Conservation (phyloP, 2,329 filamentous ascomycete genomes). For the Penicillium sp. region DNA sequence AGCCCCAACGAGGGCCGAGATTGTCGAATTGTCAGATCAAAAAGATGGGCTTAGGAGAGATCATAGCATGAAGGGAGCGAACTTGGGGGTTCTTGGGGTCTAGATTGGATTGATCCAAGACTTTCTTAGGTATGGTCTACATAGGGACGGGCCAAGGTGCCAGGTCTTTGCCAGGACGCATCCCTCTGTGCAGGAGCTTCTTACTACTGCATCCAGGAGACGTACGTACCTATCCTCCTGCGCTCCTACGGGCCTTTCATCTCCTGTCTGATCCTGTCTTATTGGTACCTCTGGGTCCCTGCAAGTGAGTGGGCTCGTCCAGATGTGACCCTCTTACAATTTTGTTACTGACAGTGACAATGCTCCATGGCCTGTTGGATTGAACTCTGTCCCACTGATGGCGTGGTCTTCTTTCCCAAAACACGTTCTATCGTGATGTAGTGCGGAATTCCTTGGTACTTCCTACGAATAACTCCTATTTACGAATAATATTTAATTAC, state of each 20-base stretch:
- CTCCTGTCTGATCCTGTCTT: background rate
- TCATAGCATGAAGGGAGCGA: slow-evolving; percentile 7
- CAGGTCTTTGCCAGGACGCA: slow-evolving; percentile 11
- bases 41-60: slow-evolving; percentile 4
- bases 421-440: background rate
- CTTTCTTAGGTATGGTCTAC: background rate
- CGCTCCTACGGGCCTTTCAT: slow-evolving; percentile 14
- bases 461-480: no score
- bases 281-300: slow-evolving; percentile 14
- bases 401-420: background rate
- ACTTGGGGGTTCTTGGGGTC: slow-evolving; percentile 12
- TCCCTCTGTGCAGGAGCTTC: slow-evolving; percentile 26
- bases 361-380: slow-evolving; percentile 5
- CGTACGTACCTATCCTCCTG: slow-evolving; percentile 12
- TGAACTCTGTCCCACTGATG: slow-evolving; percentile 2
- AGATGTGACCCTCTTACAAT: slow-evolving; percentile 25
- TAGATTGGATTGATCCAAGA: slow-evolving; percentile 26
- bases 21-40: slow-evolving; percentile 8
- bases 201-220: slow-evolving; percentile 23
- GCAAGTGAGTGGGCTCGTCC: slow-evolving; percentile 22
- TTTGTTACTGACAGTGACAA: slow-evolving; percentile 11
- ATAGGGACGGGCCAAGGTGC: slow-evolving; percentile 1
- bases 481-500: no score
- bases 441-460: background rate
- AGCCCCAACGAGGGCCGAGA: slow-evolving; percentile 13